Base-by-base conservation (phyloP, 306 rosid species). In the Glycyrrhiza uralensis region DNA sequence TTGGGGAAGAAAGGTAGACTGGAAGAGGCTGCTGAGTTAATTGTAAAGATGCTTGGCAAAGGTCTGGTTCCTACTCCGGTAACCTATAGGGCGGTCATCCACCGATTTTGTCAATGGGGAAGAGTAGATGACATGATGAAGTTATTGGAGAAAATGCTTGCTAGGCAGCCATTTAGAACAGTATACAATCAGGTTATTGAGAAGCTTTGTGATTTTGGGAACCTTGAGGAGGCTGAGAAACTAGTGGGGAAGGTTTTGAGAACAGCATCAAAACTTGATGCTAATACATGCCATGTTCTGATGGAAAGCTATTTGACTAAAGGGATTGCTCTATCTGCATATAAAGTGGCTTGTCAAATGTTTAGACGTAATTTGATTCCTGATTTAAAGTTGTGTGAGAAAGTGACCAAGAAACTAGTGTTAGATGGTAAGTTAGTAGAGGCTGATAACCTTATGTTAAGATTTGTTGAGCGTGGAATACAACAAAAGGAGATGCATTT, bases 51-150 rank as follows among this genome's bases (percentile, higher is more conserved):
- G 97, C 89, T 94, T 24, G 49, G 72, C 59, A 87, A 84, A 67
- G 96, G 96, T 57, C 54, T 89, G 68, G 86, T 50, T 80, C 98
- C 97, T 23, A 86, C 97, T 79, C 95, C 96, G 2, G 90, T 89
- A 72, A 94, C 96, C 60, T 94, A 83, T 83, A 75, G 92, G 83
- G 17, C 91, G 10, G 88, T 89, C 65, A 89, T 94, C 78, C 97
- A 94, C 79, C 73, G 87, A 64, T 87, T 72, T 66, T 87, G 91
- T 80, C 90, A 69, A 75, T 76, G 75, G 82, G 80, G 77, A 42
- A 76, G 78, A 79, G 96, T 89, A 18, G 96, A 89, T 47, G 95
- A 89, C 66, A 79, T 91, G 81, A 10, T 83, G 81, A 89, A 79
- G 52, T 50, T 91, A 68, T 71, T 94, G 66, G 89, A 91, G 66